A percentile compares a stretch with the other conserved stretches of the same genome.
Conservation (phyloP, 352 stramenopile species). For the Phytophthora tubulina region DNA sequence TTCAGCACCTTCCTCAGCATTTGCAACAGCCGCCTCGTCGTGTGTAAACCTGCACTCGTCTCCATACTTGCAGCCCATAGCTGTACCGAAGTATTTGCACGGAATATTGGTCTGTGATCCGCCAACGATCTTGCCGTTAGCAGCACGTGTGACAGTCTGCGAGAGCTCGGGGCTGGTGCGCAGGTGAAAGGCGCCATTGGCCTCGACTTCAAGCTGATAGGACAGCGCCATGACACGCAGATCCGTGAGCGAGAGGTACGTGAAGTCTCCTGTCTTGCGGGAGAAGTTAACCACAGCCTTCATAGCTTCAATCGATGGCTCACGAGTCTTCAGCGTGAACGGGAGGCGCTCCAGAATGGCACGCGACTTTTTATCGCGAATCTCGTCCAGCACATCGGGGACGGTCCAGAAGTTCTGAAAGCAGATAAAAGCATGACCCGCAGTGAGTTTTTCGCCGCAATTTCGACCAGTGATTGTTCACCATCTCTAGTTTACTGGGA, state of each 20-base stretch:
- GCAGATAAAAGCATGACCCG: slow-evolving; percentile 11
- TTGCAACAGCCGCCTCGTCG: slow-evolving; percentile 43
- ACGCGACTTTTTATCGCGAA: slow-evolving; percentile 84
- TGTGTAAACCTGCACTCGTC: slow-evolving; percentile 86
- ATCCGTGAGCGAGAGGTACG: slow-evolving; percentile 86
- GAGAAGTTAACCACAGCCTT: slow-evolving; percentile 84
- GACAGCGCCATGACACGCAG: slow-evolving; percentile 89
- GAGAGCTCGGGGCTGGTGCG: slow-evolving; percentile 75
- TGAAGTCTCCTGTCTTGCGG: slow-evolving; percentile 89
- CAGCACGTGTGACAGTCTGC: slow-evolving; percentile 70
- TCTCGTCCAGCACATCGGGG: slow-evolving; percentile 85
- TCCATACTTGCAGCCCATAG: slow-evolving; percentile 87
- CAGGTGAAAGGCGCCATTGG: slow-evolving; percentile 74
- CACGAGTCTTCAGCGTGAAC: slow-evolving; percentile 80
- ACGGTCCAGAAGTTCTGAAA: slow-evolving; percentile 87
- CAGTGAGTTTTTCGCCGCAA: slow-evolving; percentile 19
- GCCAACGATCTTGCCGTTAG: slow-evolving; percentile 75
- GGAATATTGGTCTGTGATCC: slow-evolving; percentile 56
- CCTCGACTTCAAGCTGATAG: slow-evolving; percentile 87
- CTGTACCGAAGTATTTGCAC: slow-evolving; percentile 84
- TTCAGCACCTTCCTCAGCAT: slow-evolving; percentile 28
- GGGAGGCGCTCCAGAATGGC: slow-evolving; percentile 75
- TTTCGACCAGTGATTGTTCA: not conserved
- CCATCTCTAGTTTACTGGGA: slow-evolving; percentile 1
- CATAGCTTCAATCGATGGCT: slow-evolving; percentile 85